A percentile compares a stretch with the other conserved stretches of the same genome.
These are phyloP conservation scores for Lachancea lanzarotensis DNA, from an alignment of 805 yeast species.

Conservation along the genomic window DNA sequence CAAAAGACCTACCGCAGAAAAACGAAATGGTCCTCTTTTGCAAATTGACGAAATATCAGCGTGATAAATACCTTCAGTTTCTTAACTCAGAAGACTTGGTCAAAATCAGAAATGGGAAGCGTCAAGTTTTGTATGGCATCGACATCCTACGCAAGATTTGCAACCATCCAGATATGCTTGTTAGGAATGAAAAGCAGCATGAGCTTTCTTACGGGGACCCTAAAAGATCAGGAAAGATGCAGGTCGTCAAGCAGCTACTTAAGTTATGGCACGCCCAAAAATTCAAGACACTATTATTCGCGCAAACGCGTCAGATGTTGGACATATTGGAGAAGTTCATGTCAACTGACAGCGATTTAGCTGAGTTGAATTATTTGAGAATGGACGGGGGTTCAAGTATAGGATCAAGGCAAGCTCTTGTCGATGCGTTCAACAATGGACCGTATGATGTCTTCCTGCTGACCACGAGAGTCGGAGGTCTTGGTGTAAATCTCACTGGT, in stretches of 20 bases:
- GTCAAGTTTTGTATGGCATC: constrained; percentile 83
- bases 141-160: constrained; percentile 88
- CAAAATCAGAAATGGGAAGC: constrained; percentile 64
- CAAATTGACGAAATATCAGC: constrained; percentile 70
- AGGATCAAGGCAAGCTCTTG: constrained; percentile 64
- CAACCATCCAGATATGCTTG: constrained; percentile 87
- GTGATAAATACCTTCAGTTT: constrained; percentile 65
- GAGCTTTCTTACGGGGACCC: constrained; percentile 47
- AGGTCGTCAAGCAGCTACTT: constrained; percentile 70
- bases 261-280: constrained; percentile 70
- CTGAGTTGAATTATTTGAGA: constrained; percentile 50
- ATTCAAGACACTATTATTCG: constrained; percentile 76
- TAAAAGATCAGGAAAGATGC: constrained; percentile 77
- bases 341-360: constrained; percentile 30
- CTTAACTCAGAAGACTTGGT: constrained; percentile 67
- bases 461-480: constrained; percentile 93
- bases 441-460: constrained; percentile 61
- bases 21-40: constrained; percentile 93
- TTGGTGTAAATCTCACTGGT: constrained; percentile 90
- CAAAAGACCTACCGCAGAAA: constrained; percentile 88
- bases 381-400: constrained; percentile 96
- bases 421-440: constrained; percentile 70
- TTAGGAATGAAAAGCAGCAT: constrained; percentile 32
- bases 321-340: constrained; percentile 74
- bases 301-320: constrained; percentile 92